A percentile compares a stretch with the other conserved stretches of the same genome.
phyloP scores from a whole-genome alignment of 805 yeast genomes.

The Saccharomycopsis fodiens region DNA sequence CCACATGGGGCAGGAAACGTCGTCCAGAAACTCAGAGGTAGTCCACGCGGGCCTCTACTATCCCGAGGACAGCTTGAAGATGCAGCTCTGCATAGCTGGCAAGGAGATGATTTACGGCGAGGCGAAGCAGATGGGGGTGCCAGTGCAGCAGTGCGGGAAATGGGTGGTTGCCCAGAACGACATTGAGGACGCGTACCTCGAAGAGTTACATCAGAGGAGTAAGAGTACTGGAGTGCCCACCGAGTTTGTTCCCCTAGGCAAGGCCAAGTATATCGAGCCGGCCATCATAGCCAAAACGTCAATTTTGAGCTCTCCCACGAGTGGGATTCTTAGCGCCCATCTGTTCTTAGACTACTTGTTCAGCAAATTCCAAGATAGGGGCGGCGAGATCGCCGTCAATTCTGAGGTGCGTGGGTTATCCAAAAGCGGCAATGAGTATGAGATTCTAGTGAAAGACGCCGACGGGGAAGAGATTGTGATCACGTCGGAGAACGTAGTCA shows the following conservation, averaged over 20 bases:
- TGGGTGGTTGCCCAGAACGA: slow-evolving; percentile 83
- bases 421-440: slow-evolving; percentile 25
- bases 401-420: slow-evolving; percentile 43
- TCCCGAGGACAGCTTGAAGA: slow-evolving; percentile 60
- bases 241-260: slow-evolving; percentile 39
- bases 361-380: slow-evolving; percentile 45
- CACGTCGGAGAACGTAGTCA: slow-evolving; percentile 52
- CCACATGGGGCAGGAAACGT: slow-evolving; percentile 68
- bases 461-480: slow-evolving; percentile 32
- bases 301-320: slow-evolving; percentile 64
- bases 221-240: slow-evolving; percentile 49
- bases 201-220: slow-evolving; percentile 44
- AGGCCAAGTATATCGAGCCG: slow-evolving; percentile 52
- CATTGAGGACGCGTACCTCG: slow-evolving; percentile 50
- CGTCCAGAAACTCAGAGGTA: slow-evolving; percentile 88
- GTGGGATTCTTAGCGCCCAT: slow-evolving; percentile 83
- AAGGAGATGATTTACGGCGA: slow-evolving; percentile 56
- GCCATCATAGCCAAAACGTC: slow-evolving; percentile 55
- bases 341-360: slow-evolving; percentile 55
- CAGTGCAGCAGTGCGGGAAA: slow-evolving; percentile 63
- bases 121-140: slow-evolving; percentile 40
- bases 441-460: slow-evolving; percentile 26
- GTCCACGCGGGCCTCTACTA: slow-evolving; percentile 88
- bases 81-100: slow-evolving; percentile 67
- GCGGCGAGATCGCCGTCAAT: slow-evolving; percentile 58